Conservation (phyloP, 805 yeast species). For the Kluyveromyces siamensis region DNA sequence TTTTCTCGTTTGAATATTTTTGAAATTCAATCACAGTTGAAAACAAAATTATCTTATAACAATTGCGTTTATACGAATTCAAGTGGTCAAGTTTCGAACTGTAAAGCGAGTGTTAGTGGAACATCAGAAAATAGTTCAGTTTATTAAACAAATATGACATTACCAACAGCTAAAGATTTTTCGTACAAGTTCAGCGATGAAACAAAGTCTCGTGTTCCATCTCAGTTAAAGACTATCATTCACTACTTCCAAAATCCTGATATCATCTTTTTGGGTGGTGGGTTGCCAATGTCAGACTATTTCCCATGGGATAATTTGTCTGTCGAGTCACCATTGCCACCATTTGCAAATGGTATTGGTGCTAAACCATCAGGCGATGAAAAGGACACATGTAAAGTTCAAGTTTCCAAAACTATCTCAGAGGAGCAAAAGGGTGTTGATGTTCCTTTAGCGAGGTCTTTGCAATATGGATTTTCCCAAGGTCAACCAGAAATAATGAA, state of each 20-base stretch:
- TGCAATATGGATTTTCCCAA: slow-evolving; percentile 83
- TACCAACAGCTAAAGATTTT: slow-evolving; percentile 57
- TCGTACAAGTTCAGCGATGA: slow-evolving; percentile 69
- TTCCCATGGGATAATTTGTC: slow-evolving; percentile 82
- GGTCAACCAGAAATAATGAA: slow-evolving; percentile 67
- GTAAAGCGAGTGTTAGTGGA: neutral
- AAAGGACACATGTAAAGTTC: slow-evolving; percentile 18
- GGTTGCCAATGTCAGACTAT: slow-evolving; percentile 82
- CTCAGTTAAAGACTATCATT: slow-evolving; percentile 80
- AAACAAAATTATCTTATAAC: too few relatives aligned
- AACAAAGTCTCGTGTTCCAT: slow-evolving; percentile 63
- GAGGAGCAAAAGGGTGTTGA: slow-evolving; percentile 42
- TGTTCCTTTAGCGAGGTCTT: slow-evolving; percentile 70
- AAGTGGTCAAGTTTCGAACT: too few relatives aligned
- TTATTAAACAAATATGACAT: slow-evolving; percentile 12
- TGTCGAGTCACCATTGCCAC: slow-evolving; percentile 68
- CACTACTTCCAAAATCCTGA: slow-evolving; percentile 65
- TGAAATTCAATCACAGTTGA: too few relatives aligned
- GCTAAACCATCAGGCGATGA: slow-evolving; percentile 38
- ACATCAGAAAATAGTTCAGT: neutral
- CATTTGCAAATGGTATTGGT: slow-evolving; percentile 71
- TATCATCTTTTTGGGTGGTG: slow-evolving; percentile 88
- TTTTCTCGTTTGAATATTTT: too few relatives aligned
- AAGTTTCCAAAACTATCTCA: slow-evolving; percentile 27
- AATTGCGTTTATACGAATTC: too few relatives aligned